Conservation (phyloP, 306 rosid species). For the Cicer chorassanicum region DNA sequence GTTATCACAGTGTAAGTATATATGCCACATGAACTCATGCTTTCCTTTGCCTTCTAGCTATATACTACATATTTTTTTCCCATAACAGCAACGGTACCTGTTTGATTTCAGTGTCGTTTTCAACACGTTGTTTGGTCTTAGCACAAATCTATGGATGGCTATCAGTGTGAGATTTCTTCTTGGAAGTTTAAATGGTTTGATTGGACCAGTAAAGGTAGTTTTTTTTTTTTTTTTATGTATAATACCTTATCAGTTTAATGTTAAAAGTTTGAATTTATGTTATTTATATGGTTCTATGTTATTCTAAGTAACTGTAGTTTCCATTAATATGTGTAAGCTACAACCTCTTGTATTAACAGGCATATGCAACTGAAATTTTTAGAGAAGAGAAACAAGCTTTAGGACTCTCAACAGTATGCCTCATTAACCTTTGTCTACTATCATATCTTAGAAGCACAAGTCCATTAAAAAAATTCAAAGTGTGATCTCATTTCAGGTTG, state of each 20-base stretch:
- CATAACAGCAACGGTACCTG: background rate
- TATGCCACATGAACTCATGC: background rate
- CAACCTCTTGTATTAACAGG: conserved; percentile 52
- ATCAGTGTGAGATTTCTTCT: conserved; percentile 71
- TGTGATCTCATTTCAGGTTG: background rate
- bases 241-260: background rate
- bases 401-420: conserved; percentile 76
- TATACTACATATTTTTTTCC: background rate
- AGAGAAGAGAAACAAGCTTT: conserved; percentile 75
- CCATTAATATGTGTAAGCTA: background rate
- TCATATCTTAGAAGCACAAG: background rate
- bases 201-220: conserved; percentile 80
- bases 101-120: conserved; percentile 62
- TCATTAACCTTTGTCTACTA: conserved; percentile 17
- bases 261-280: background rate
- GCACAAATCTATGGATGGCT: conserved; percentile 90
- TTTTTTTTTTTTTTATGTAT: no score
- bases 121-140: conserved; percentile 87
- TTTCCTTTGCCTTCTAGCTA: conserved; percentile 2
- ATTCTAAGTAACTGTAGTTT: background rate
- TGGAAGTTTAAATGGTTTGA: conserved; percentile 78
- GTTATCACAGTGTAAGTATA: conserved; percentile 57
- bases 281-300: background rate
- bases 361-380: conserved; percentile 72
- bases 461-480: conserved; percentile 15